Evolutionary conservation across 306 rosid genomes (phyloP), one percentile per base, ranked within the genome.

Genomic region (Prosopis cineraria): DNA sequence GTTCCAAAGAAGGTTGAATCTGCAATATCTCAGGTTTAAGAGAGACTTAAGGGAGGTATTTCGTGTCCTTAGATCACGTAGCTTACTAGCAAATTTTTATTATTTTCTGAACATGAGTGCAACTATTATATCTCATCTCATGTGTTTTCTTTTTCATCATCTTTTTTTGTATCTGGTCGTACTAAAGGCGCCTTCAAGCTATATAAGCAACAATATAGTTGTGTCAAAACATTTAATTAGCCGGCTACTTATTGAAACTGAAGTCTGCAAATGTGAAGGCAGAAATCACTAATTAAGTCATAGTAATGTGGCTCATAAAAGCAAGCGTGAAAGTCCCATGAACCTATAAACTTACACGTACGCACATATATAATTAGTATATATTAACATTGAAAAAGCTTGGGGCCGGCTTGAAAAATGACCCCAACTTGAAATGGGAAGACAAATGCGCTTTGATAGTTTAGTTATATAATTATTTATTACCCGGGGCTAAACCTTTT

Each of bases 401-500:
- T n/a, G 52, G 30, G 81, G 82, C 55, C 70, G 80, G 83, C 85
- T 11, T 11, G 2, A 48, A 62, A 68, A 62, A 62, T 48, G 81
- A 40, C 88, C 45, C 88, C 33, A 81, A 56, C 70, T 66, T 20
- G 64, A 80, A 72, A 68, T 82, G 65, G 73, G 74, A 67, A 67
- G 87, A 48, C 82, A 80, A 39, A 67, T 64, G 66, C 43, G 2
- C 64, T 53, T 79, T 36, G 34, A 55, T n/a, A 10, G 50, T 20
- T 41, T 68, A 74, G 22, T 40, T 24, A 55, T 55, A 55, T 24
- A 55, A 7, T 43, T 12, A 12, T 30, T 25, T 71, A 56, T 56
- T 56, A 4, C 7, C 3, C 9, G 25, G 34, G 63, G 63, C 34
- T 25, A 25, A 3, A 11, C 19, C 30, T 56, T 25, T 56, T 56